Evolutionary conservation across 345 rosid species (phyloP).

Genomic region (Arabidopsis suecica): DNA sequence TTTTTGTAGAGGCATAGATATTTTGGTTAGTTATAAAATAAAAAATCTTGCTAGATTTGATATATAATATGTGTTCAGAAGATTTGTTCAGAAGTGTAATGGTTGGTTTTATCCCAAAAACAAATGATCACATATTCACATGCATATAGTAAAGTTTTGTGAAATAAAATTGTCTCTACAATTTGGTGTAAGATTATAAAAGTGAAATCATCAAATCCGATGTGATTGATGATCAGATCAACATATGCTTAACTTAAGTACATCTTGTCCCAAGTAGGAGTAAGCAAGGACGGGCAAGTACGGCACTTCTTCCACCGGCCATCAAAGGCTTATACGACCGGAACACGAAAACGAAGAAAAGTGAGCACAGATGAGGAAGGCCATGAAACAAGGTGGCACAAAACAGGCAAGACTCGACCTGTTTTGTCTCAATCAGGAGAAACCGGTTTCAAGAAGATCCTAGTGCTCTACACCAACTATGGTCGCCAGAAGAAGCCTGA

Average conservation of each 20-base stretch:
- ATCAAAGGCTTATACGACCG: slow-evolving; percentile 93
- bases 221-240: not conserved
- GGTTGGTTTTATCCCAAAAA: not conserved
- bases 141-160: not conserved
- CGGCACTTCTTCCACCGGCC: slow-evolving; percentile 94
- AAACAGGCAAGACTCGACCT: slow-evolving; percentile 91
- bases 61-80: too few species aligned
- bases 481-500: slow-evolving; percentile 88
- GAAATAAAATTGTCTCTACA: slow-evolving; percentile 1
- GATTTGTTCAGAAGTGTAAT: not conserved
- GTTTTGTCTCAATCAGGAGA: slow-evolving; percentile 54
- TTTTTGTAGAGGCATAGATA: too few species aligned
- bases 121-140: slow-evolving; percentile 2
- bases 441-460: slow-evolving; percentile 82
- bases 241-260: slow-evolving; percentile 5
- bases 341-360: slow-evolving; percentile 84
- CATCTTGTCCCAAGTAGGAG: slow-evolving; percentile 54
- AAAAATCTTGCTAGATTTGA: not conserved
- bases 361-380: slow-evolving; percentile 75
- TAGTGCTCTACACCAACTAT: slow-evolving; percentile 87
- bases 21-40: not conserved
- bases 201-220: not conserved
- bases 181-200: not conserved
- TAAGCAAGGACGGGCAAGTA: slow-evolving; percentile 83
- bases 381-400: slow-evolving; percentile 93